Evolutionary conservation across 164 flowering plant genomes (phyloP).

Genomic region (Chimonanthus salicifolius): DNA sequence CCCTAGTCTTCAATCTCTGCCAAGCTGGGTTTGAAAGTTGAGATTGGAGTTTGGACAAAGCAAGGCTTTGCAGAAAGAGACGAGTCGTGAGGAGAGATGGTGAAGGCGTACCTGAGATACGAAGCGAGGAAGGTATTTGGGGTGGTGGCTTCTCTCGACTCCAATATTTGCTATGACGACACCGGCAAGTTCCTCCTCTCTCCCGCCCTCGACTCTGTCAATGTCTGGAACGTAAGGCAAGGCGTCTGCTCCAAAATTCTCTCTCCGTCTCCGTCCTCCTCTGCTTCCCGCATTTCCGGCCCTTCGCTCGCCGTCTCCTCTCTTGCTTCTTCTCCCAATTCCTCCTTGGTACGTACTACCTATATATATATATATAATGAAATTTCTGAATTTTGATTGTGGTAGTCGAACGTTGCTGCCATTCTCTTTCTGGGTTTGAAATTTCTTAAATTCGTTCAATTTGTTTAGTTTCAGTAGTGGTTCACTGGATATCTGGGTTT

Average conservation of each 20-base stretch:
- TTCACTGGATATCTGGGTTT: neutral
- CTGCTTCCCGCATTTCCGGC: constrained; percentile 43
- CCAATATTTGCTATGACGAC: constrained; percentile 74
- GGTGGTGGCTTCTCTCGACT: constrained; percentile 63
- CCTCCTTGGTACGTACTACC: constrained; percentile 40
- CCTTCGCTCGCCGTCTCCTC: constrained; percentile 66
- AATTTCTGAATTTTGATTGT: neutral
- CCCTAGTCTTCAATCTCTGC: too few species aligned
- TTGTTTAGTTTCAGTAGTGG: neutral
- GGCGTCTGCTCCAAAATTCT: constrained; percentile 74
- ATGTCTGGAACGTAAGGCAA: constrained; percentile 84
- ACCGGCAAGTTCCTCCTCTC: constrained; percentile 72
- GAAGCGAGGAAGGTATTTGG: constrained; percentile 82
- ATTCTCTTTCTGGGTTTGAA: too few species aligned
- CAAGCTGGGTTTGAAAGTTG: too few species aligned
- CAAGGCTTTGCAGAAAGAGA: too few species aligned
- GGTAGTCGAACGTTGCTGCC: too few species aligned
- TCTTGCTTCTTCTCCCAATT: constrained; percentile 51
- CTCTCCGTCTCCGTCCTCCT: constrained; percentile 41
- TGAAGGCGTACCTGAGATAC: constrained; percentile 88
- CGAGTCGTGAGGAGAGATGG: constrained; percentile 38
- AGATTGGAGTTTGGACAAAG: too few species aligned
- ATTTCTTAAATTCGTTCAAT: neutral
- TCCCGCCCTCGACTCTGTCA: constrained; percentile 79
- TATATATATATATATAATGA: neutral